These are phyloP conservation scores for Salix caprea DNA, from an alignment of 345 rosid genomes.

Conservation along the genomic window DNA sequence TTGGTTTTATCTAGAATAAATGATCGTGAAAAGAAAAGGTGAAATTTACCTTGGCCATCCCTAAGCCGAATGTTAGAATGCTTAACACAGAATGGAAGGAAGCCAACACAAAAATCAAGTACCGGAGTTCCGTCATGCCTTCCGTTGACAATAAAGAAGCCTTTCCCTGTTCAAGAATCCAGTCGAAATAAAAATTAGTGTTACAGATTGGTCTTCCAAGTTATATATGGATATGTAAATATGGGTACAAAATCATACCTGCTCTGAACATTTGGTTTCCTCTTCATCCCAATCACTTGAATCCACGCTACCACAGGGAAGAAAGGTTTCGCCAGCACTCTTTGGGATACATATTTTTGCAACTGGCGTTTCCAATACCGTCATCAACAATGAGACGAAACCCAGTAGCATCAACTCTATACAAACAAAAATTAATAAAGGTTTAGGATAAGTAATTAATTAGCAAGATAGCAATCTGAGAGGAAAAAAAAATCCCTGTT, in stretches of 20 bases:
- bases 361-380: slow-evolving; percentile 47
- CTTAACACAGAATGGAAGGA: slow-evolving; percentile 47
- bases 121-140: slow-evolving; percentile 47
- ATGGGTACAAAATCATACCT: slow-evolving; percentile 19
- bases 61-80: slow-evolving; percentile 48
- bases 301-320: slow-evolving; percentile 40
- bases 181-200: background rate
- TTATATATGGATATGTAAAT: no score
- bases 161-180: slow-evolving; percentile 41
- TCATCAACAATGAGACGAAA: slow-evolving; percentile 67
- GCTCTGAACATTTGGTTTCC: slow-evolving; percentile 43
- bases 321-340: slow-evolving; percentile 36
- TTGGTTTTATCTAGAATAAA: background rate
- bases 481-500: background rate
- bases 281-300: slow-evolving; percentile 25
- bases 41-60: slow-evolving; percentile 58
- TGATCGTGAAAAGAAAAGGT: background rate
- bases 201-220: background rate
- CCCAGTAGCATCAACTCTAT: slow-evolving; percentile 77
- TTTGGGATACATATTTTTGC: slow-evolving; percentile 58
- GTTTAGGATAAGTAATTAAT: background rate
- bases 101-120: slow-evolving; percentile 50
- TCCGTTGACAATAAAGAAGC: slow-evolving; percentile 41
- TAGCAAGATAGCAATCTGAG: background rate
- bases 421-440: background rate